Evolutionary conservation across 495 filamentous ascomycete species (phyloP).

Genomic region (Daldinia vernicosa): DNA sequence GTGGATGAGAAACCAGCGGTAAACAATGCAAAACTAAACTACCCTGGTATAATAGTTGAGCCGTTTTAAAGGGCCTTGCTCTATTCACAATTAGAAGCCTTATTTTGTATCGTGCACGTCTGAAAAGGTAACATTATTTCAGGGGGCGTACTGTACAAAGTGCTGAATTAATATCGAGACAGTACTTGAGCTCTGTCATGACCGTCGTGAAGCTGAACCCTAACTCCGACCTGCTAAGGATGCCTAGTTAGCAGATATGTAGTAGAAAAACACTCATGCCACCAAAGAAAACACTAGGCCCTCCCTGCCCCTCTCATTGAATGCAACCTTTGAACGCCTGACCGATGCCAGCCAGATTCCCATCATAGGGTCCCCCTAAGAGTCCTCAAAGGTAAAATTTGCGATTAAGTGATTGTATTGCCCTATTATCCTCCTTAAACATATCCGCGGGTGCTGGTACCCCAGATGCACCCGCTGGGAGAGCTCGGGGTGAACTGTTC

Average conservation of each 20-base stretch:
- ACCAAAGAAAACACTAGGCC: constrained; percentile 11
- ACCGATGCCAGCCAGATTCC: constrained; percentile 25
- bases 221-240: constrained; percentile 29
- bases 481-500: constrained; percentile 49
- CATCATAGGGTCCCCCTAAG: too few species aligned
- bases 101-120: too few species aligned
- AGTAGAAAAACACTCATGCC: constrained; percentile 12
- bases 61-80: too few species aligned
- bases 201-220: constrained; percentile 25
- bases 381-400: constrained; percentile 49
- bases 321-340: constrained; percentile 39
- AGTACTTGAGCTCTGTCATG: constrained; percentile 11
- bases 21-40: constrained; percentile 12
- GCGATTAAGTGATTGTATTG: constrained; percentile 70
- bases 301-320: constrained; percentile 3
- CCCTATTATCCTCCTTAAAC: constrained; percentile 71
- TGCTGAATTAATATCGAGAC: constrained; percentile 1
- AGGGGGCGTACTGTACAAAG: too few species aligned
- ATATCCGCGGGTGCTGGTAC: constrained; percentile 52
- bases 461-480: constrained; percentile 45
- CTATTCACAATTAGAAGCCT: too few species aligned
- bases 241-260: constrained; percentile 17
- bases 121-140: too few species aligned
- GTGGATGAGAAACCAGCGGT: constrained; percentile 4
- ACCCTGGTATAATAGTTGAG: too few species aligned